phyloP scores from a whole-genome alignment of 345 rosid genomes.

The Aethionema arabicum region DNA sequence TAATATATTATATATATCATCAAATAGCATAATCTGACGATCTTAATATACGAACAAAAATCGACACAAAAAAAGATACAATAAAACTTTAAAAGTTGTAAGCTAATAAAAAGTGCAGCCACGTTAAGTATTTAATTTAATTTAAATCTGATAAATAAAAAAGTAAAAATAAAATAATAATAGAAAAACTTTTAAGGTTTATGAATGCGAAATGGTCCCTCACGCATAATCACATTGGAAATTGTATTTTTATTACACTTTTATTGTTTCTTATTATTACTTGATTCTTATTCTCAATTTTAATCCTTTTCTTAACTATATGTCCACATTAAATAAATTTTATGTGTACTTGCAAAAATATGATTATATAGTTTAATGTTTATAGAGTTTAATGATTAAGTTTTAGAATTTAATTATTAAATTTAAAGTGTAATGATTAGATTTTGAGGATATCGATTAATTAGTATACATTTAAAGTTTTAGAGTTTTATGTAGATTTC shows the following conservation, averaged over 20 bases:
- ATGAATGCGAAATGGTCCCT: constrained; percentile 39
- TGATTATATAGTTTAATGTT: no score
- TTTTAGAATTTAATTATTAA: no score
- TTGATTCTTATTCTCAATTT: not conserved
- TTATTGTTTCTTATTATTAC: constrained; percentile 23
- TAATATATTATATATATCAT: no score
- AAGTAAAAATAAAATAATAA: not conserved
- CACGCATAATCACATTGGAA: constrained; percentile 25
- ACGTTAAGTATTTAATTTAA: constrained; percentile 25
- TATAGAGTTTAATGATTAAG: no score
- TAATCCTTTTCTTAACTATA: no score
- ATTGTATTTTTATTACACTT: constrained; percentile 21
- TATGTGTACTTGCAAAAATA: no score
- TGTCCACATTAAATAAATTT: no score
- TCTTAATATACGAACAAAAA: constrained; percentile 5
- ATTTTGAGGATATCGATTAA: no score
- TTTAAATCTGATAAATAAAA: not conserved
- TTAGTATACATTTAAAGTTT: no score
- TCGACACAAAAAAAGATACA: no score
- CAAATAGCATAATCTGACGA: not conserved
- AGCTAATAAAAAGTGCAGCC: constrained; percentile 34
- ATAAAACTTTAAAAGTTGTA: constrained; percentile 12
- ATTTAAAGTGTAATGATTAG: no score
- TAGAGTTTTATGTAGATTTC: no score
- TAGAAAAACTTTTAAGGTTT: constrained; percentile 29